Percentiles rank a stretch among this genome's conserved stretches.
These are phyloP conservation scores for Pharnaceum exiguum DNA, from an alignment of 148 eudicot genomes.

Conservation along the genomic window DNA sequence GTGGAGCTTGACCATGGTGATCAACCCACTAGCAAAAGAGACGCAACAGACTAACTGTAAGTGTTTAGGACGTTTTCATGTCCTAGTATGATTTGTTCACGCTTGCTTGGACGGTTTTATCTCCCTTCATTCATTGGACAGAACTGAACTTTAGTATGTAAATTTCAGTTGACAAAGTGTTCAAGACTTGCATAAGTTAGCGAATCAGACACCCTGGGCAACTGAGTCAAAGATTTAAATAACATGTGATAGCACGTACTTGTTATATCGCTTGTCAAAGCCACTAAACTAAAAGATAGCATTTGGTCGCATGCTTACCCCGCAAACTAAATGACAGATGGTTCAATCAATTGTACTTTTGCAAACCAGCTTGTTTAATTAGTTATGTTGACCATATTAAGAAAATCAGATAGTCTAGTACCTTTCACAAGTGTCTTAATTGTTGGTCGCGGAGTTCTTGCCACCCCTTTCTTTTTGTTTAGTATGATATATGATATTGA, in stretches of 20 bases:
- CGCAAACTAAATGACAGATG: constrained; percentile 5
- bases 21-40: neutral
- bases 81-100: constrained; percentile 7
- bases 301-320: neutral
- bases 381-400: no score
- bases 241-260: neutral
- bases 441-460: no score
- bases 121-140: constrained; percentile 2
- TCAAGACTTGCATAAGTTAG: constrained; percentile 10
- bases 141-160: neutral
- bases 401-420: no score
- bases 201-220: neutral
- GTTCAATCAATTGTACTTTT: constrained; percentile 8
- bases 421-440: no score
- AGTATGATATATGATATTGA: no score
- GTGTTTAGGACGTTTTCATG: neutral
- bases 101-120: constrained; percentile 13
- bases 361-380: no score
- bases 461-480: no score
- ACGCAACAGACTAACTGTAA: neutral
- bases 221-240: constrained; percentile 14
- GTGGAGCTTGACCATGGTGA: neutral
- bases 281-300: neutral
- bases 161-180: neutral
- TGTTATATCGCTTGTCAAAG: no score